These are phyloP conservation scores for Phytophthora citrophthora DNA, from an alignment of 352 stramenopile species.

Conservation along the genomic window DNA sequence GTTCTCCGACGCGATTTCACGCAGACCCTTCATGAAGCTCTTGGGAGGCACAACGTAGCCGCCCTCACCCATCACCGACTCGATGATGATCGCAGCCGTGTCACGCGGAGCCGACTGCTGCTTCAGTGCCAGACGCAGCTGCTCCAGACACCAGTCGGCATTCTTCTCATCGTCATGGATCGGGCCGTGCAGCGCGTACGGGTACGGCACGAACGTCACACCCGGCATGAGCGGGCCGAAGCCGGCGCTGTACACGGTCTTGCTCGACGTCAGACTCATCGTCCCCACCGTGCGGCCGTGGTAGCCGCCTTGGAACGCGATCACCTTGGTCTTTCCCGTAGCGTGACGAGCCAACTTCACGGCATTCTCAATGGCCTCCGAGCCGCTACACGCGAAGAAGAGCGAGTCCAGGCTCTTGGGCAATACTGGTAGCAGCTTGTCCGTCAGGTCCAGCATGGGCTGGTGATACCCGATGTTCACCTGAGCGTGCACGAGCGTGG, in stretches of 20 bases:
- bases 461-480: constrained; percentile 94
- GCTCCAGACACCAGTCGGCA: constrained; percentile 78
- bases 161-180: constrained; percentile 81
- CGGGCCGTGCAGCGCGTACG: constrained; percentile 85
- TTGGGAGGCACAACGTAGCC: constrained; percentile 92
- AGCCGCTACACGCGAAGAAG: constrained; percentile 91
- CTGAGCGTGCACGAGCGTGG: constrained; percentile 89
- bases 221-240: constrained; percentile 88
- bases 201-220: constrained; percentile 88
- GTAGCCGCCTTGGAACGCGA: constrained; percentile 93
- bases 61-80: constrained; percentile 92
- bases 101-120: constrained; percentile 89
- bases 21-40: constrained; percentile 92
- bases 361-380: constrained; percentile 93
- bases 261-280: constrained; percentile 93
- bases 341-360: constrained; percentile 93
- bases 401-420: constrained; percentile 88
- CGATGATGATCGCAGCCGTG: constrained; percentile 91
- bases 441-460: constrained; percentile 91
- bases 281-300: constrained; percentile 92
- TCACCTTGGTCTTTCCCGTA: constrained; percentile 90
- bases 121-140: constrained; percentile 90
- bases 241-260: constrained; percentile 88
- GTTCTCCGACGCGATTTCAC: constrained; percentile 91
- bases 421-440: constrained; percentile 79